Conservation (phyloP, 1,284 basidiomycete species). For the Meripilus lineatus region DNA sequence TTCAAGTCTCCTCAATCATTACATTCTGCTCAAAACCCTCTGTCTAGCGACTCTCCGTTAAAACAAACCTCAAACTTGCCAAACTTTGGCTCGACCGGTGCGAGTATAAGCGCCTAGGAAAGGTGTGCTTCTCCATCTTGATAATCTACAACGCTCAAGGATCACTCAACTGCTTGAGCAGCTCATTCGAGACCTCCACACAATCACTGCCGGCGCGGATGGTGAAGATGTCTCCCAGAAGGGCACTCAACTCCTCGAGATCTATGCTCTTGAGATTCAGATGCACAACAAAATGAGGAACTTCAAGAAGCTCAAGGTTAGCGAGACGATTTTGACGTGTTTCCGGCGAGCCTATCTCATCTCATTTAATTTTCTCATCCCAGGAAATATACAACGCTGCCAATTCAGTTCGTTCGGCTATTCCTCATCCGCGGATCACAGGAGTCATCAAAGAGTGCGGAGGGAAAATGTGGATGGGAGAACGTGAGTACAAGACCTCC, state of each 20-base stretch:
- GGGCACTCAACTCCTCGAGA: conserved; percentile 93
- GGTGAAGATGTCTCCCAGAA: conserved; percentile 83
- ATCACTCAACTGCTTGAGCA: conserved; percentile 22
- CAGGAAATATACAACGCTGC: conserved; percentile 97
- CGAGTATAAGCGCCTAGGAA: conserved; percentile 82
- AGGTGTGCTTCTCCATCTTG: conserved; percentile 40
- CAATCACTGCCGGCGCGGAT: conserved; percentile 59
- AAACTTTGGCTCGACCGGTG: conserved; percentile 96
- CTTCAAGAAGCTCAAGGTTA: conserved; percentile 90
- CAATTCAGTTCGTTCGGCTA: conserved; percentile 89
- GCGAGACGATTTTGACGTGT: no score
- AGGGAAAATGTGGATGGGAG: conserved; percentile 99
- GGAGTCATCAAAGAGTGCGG: conserved; percentile 99
- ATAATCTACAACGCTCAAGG: conserved; percentile 1
- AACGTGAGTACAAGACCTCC: conserved; percentile 80
- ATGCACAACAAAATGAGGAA: conserved; percentile 98
- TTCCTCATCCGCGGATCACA: conserved; percentile 98
- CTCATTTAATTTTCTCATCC: conserved; percentile 3
- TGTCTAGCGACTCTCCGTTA: conserved; percentile 81
- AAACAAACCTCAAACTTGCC: conserved; percentile 96
- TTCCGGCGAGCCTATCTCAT: neutral
- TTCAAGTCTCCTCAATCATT: conserved; percentile 15
- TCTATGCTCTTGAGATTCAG: conserved; percentile 97
- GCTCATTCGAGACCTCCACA: conserved; percentile 73
- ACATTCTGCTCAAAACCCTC: neutral